A percentile compares a stretch with the other conserved stretches of the same genome.
phyloP scores from a whole-genome alignment of 768 basidiomycete species.

The Tricholoma bakamatsutake region DNA sequence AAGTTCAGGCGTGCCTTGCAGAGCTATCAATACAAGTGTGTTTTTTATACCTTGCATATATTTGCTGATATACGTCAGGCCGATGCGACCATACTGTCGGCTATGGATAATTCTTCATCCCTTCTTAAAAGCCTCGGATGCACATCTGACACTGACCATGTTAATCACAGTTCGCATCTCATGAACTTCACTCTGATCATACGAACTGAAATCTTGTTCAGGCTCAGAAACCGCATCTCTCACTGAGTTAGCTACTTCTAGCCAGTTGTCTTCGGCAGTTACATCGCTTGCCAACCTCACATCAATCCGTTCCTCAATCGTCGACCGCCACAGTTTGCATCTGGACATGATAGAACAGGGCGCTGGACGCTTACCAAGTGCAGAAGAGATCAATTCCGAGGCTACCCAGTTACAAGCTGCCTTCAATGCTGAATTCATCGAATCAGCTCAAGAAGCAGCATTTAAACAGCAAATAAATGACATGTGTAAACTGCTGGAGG shows the following conservation, averaged over 20 bases:
- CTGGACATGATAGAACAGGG: background rate
- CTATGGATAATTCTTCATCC: constrained; percentile 7
- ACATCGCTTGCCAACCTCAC: constrained; percentile 5
- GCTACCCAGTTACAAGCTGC: constrained; percentile 1
- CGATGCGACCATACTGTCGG: constrained; percentile 10
- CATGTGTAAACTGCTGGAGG: constrained; percentile 1
- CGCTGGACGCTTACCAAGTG: background rate
- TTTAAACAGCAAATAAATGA: background rate
- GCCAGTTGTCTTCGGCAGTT: background rate
- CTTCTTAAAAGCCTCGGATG: constrained; percentile 8
- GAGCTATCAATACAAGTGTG: constrained; percentile 25
- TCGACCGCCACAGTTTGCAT: constrained; percentile 1
- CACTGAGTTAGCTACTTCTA: background rate
- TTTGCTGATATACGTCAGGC: constrained; percentile 2
- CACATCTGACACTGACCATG: background rate
- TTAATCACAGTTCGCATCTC: background rate
- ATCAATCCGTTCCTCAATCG: constrained; percentile 9
- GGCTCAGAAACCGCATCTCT: background rate
- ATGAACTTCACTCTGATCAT: background rate
- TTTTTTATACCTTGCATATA: background rate
- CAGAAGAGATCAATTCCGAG: background rate
- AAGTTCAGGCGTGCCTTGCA: constrained; percentile 19
- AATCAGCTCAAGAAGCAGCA: background rate
- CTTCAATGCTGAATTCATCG: background rate
- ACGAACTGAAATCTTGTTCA: background rate